A percentile compares a stretch with the other conserved stretches of the same genome.
Evolutionary conservation across 2,329 filamentous ascomycete species (phyloP).

Genomic region (Alternaria brassicae): DNA sequence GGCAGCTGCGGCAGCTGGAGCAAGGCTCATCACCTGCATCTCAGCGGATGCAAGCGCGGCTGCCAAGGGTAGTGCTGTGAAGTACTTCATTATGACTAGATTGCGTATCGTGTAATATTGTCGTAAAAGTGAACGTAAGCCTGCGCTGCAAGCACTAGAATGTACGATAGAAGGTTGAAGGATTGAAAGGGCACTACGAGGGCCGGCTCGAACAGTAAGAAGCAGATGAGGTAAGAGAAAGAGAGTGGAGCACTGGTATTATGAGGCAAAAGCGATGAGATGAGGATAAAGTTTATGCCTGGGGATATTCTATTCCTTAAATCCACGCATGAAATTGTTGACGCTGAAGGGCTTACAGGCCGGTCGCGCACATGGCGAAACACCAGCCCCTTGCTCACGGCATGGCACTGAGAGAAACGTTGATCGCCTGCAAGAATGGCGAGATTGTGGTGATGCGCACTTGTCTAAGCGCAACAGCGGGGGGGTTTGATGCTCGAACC

Average conservation of each 20-base stretch:
- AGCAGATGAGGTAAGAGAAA: conserved; percentile 38
- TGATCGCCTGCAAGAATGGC: conserved; percentile 37
- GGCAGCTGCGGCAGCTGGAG: conserved; percentile 33
- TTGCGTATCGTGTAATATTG: conserved; percentile 32
- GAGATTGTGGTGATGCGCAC: conserved; percentile 37
- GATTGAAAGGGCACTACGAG: conserved; percentile 50
- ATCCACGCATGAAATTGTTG: conserved; percentile 51
- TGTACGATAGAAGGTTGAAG: conserved; percentile 35
- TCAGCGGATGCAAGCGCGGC: conserved; percentile 44
- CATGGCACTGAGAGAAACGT: conserved; percentile 36
- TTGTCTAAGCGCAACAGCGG: conserved; percentile 24
- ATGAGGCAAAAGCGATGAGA: conserved; percentile 40
- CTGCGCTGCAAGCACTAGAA: conserved; percentile 48
- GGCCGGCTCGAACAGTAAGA: conserved; percentile 51
- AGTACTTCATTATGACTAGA: conserved; percentile 52
- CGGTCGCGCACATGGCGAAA: conserved; percentile 46
- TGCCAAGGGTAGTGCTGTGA: conserved; percentile 42
- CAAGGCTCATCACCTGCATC: conserved; percentile 44
- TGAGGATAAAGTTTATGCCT: conserved; percentile 33
- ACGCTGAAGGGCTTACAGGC: conserved; percentile 29
- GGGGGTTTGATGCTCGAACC: conserved; percentile 38
- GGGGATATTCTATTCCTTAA: conserved; percentile 45
- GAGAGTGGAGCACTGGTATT: conserved; percentile 47
- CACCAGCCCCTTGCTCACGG: conserved; percentile 47
- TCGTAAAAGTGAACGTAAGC: conserved; percentile 42